Conservation (phyloP, 2,329 filamentous ascomycete genomes). For the Penicillium sp. region DNA sequence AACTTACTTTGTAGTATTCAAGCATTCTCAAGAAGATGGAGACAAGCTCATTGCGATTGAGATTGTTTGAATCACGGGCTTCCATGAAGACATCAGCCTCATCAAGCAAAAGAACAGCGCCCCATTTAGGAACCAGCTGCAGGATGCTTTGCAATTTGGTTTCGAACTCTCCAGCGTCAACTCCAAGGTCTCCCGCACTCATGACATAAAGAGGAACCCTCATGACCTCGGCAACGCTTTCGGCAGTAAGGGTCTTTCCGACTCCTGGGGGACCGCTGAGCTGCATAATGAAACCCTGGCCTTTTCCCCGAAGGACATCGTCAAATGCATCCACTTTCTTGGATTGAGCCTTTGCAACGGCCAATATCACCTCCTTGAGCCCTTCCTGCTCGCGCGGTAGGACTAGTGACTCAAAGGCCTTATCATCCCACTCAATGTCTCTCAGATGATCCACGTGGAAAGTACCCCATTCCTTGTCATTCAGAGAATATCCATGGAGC, state of each 20-base stretch:
- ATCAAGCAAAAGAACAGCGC: slow-evolving; percentile 46
- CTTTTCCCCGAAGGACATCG: slow-evolving; percentile 47
- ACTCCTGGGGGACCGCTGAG: slow-evolving; percentile 46
- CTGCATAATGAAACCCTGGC: slow-evolving; percentile 45
- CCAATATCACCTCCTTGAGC: slow-evolving; percentile 41
- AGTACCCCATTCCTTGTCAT: slow-evolving; percentile 32
- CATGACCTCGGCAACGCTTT: slow-evolving; percentile 45
- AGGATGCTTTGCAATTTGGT: slow-evolving; percentile 39
- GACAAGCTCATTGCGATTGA: slow-evolving; percentile 42
- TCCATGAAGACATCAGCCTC: slow-evolving; percentile 35
- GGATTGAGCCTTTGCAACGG: slow-evolving; percentile 40
- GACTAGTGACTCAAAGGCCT: slow-evolving; percentile 44
- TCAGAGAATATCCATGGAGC: slow-evolving; percentile 43
- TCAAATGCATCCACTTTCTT: slow-evolving; percentile 37
- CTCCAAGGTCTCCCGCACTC: slow-evolving; percentile 43
- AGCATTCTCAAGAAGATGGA: slow-evolving; percentile 29
- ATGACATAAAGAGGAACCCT: slow-evolving; percentile 45
- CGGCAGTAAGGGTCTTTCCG: slow-evolving; percentile 48
- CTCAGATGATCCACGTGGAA: slow-evolving; percentile 35
- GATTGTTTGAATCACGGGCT: slow-evolving; percentile 33
- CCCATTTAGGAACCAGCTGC: slow-evolving; percentile 44
- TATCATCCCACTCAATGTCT: slow-evolving; percentile 39
- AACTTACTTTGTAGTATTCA: slow-evolving; percentile 24
- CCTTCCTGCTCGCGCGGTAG: slow-evolving; percentile 36
- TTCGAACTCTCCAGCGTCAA: slow-evolving; percentile 38